These are phyloP conservation scores for Ascochyta rabiei DNA, from an alignment of 2,329 filamentous ascomycete species.

Conservation along the genomic window DNA sequence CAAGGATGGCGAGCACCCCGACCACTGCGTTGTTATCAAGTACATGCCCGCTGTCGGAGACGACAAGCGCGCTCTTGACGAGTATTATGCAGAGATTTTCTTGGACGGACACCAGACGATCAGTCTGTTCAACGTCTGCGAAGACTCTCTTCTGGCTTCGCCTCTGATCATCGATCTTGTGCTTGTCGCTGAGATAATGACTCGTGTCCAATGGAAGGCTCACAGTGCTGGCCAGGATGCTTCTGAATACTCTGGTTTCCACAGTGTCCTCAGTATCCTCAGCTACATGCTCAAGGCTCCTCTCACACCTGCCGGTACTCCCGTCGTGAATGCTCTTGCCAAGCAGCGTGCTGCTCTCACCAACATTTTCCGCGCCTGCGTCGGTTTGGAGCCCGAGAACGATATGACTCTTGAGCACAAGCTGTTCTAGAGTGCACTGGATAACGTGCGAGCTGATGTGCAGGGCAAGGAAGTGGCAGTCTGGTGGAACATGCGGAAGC, in stretches of 20 bases:
- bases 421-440: constrained; percentile 65
- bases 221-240: constrained; percentile 57
- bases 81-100: constrained; percentile 99
- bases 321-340: constrained; percentile 91
- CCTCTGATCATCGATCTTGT: constrained; percentile 97
- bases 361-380: constrained; percentile 98
- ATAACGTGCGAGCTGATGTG: background rate
- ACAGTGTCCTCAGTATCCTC: constrained; percentile 93
- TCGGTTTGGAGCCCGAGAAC: constrained; percentile 94
- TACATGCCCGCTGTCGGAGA: constrained; percentile 99
- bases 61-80: constrained; percentile 97
- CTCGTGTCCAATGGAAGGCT: constrained; percentile 89
- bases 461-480: background rate
- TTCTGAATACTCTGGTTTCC: constrained; percentile 87
- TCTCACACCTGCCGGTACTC: constrained; percentile 89
- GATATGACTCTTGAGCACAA: constrained; percentile 99
- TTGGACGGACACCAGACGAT: constrained; percentile 98
- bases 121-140: constrained; percentile 97
- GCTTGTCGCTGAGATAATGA: constrained; percentile 95
- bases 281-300: constrained; percentile 99
- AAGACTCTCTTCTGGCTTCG: constrained; percentile 94
- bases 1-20: constrained; percentile 88
- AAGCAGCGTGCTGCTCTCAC: constrained; percentile 95
- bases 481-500: background rate
- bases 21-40: constrained; percentile 99